Evolutionary conservation across 495 filamentous ascomycete species (phyloP), one percentile per base, ranked within the genome.

Genomic region (Penicillium paxilli): DNA sequence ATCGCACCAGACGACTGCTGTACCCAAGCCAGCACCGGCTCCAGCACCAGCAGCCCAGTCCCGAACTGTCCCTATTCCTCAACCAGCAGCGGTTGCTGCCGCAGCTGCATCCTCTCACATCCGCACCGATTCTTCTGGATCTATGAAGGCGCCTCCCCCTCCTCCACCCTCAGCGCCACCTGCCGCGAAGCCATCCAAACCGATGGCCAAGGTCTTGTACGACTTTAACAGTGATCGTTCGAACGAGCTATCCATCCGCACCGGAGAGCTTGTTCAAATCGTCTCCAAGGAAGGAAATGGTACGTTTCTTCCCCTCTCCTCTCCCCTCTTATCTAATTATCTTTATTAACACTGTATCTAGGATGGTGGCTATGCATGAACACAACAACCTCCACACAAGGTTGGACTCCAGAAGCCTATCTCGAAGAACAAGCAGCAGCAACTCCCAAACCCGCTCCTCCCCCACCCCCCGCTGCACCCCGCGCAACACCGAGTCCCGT

Each of bases 341-440:
- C 20, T 10, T 22, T 42, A 8, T 62, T 75, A 62, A 75, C 52
- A 19, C 55, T 40, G 24, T 38, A 0, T 16, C 8, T 44, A 96
- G 92, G 92, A 40, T 98, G 95, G 95, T 97, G 92, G 92, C 78
- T 96, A 33, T 93, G 86, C 48, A 92, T 90, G 72, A 86, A 82
- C 60, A 68, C 68, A 44, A 75, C 83, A 53, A 70, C 76, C 2
- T 75, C 73, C 6, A 80, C 80, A 17, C 87, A 95, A 72, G 95
- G 91, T 35, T 98, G 94, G 94, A 85, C 92, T 0, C 94, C 94
- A 0, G 89, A 92, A 20, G 88, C 92, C 26, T 98, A 98, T 62
- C 85, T 98, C 6, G 86, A 96, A 66, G 91, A 96, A 73, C 59
- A 69, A 54, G 64, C 61, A 4, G 83, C 88, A 58, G 67, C 69